Conservation (phyloP, 2,329 filamentous ascomycete genomes). For the Aspergillus texensis region DNA sequence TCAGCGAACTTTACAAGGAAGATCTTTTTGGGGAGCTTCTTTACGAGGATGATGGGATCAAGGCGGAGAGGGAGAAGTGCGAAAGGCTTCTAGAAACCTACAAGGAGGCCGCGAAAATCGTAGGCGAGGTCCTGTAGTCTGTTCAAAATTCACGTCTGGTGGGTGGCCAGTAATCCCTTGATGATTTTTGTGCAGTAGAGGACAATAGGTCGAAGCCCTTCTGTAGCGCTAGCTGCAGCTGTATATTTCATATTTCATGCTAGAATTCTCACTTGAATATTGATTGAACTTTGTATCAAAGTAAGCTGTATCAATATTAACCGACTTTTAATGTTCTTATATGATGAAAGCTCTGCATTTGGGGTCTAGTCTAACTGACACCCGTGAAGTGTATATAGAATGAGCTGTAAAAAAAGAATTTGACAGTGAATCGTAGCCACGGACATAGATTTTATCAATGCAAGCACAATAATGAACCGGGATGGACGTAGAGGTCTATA, state of each 20-base stretch:
- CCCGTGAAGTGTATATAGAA: background rate
- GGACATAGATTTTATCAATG: background rate
- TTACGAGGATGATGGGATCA: conserved; percentile 96
- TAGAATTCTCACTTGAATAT: conserved; percentile 5
- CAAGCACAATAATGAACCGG: background rate
- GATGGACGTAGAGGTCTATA: background rate
- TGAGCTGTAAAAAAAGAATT: background rate
- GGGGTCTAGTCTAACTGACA: background rate
- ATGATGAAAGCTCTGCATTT: background rate
- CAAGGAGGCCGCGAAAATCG: conserved; percentile 96
- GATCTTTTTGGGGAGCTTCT: conserved; percentile 86
- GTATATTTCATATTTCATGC: conserved; percentile 9
- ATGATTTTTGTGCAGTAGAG: background rate
- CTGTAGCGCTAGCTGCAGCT: conserved; percentile 1
- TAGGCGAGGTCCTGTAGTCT: conserved; percentile 85
- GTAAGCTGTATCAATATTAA: background rate
- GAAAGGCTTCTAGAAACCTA: conserved; percentile 95
- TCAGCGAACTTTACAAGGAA: conserved; percentile 95
- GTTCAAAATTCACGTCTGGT: background rate
- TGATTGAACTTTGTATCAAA: background rate
- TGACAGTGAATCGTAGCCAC: background rate
- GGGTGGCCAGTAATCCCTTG: background rate
- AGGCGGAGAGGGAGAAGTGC: conserved; percentile 97
- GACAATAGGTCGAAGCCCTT: background rate
- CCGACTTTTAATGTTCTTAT: background rate